Evolutionary conservation across 495 filamentous ascomycete species (phyloP).

Genomic region (Penicillium dipodomyicola): DNA sequence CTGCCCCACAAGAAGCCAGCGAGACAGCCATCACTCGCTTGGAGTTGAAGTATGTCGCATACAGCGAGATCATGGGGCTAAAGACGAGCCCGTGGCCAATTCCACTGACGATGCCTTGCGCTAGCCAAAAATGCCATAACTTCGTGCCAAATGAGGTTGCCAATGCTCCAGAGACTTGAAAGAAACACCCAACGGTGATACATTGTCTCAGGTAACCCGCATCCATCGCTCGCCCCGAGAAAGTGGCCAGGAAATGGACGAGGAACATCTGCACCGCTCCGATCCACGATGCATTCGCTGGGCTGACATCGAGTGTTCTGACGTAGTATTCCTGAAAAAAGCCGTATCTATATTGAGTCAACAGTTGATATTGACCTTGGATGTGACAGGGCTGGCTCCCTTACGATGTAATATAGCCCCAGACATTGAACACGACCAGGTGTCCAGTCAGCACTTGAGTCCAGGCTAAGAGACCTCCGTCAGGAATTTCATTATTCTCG

Average conservation of each 20-base stretch:
- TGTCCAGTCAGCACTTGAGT: constrained; percentile 54
- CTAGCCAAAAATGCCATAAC: constrained; percentile 66
- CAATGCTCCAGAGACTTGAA: constrained; percentile 63
- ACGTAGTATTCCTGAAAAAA: constrained; percentile 71
- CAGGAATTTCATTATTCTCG: constrained; percentile 19
- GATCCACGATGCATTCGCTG: constrained; percentile 62
- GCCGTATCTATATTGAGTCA: constrained; percentile 50
- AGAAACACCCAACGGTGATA: constrained; percentile 48
- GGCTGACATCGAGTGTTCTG: constrained; percentile 34
- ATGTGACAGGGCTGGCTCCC: background rate
- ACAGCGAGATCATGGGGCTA: constrained; percentile 56
- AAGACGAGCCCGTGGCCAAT: constrained; percentile 67
- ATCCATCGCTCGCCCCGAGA: constrained; percentile 58
- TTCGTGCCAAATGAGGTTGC: constrained; percentile 53
- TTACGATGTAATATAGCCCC: constrained; percentile 56
- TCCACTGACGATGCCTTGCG: constrained; percentile 67
- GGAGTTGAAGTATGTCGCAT: constrained; percentile 64
- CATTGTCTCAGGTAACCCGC: constrained; percentile 56
- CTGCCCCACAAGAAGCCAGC: constrained; percentile 57
- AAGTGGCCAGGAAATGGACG: constrained; percentile 29
- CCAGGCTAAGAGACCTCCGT: constrained; percentile 55
- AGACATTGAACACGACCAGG: constrained; percentile 59
- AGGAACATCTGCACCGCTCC: constrained; percentile 40
- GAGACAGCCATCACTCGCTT: constrained; percentile 61
- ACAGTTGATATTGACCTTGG: no score